These are phyloP conservation scores for Pseudofabraea citricarpa DNA, from an alignment of 2,329 filamentous ascomycete species.

Conservation along the genomic window DNA sequence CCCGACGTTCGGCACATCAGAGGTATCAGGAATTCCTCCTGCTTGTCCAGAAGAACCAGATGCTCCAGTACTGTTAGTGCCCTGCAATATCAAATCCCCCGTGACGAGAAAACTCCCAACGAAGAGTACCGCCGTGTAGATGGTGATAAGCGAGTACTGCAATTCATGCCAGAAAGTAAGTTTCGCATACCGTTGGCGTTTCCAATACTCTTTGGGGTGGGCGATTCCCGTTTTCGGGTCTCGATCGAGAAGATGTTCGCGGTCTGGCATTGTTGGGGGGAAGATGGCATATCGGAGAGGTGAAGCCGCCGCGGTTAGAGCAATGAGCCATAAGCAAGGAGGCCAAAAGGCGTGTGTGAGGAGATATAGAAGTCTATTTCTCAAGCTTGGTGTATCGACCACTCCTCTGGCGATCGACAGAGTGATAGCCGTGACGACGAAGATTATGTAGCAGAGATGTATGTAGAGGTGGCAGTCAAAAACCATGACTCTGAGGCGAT, in stretches of 20 bases:
- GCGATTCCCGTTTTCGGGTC: slow-evolving; percentile 51
- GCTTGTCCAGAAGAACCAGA: too few species aligned
- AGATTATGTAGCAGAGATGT: slow-evolving; percentile 50
- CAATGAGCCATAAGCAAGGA: slow-evolving; percentile 44
- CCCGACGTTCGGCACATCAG: too few species aligned
- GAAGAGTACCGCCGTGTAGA: slow-evolving; percentile 46
- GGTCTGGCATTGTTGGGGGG: slow-evolving; percentile 52
- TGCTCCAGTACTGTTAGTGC: too few species aligned
- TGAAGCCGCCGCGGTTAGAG: slow-evolving; percentile 32
- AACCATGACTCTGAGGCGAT: slow-evolving; percentile 48
- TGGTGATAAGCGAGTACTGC: slow-evolving; percentile 46
- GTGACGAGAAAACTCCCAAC: slow-evolving; percentile 28
- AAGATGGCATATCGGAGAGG: slow-evolving; percentile 57
- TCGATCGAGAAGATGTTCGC: slow-evolving; percentile 50
- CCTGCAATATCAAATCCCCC: too few species aligned
- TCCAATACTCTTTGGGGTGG: slow-evolving; percentile 42
- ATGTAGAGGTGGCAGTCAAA: slow-evolving; percentile 51
- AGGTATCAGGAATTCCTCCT: too few species aligned
- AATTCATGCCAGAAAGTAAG: slow-evolving; percentile 52
- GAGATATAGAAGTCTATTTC: slow-evolving; percentile 34
- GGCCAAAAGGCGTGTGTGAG: slow-evolving; percentile 60
- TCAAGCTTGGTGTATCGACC: slow-evolving; percentile 37
- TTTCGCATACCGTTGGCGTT: slow-evolving; percentile 49
- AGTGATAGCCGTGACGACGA: slow-evolving; percentile 33
- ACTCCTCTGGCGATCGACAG: slow-evolving; percentile 42